These are phyloP conservation scores for Mucor indicus DNA, from an alignment of 371 early-diverging fungal species.

Conservation along the genomic window DNA sequence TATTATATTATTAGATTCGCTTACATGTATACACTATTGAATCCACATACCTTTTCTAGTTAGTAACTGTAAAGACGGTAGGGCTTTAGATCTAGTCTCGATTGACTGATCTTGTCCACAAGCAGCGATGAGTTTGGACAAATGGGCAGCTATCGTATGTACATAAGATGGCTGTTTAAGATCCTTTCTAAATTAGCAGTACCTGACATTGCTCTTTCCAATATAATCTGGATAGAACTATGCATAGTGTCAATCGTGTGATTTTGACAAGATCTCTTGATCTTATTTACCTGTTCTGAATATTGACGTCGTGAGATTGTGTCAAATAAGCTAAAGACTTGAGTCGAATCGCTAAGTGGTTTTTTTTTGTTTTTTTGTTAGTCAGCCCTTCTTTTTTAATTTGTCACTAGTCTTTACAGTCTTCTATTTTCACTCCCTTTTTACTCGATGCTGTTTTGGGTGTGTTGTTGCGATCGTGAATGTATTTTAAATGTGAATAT, in stretches of 20 bases:
- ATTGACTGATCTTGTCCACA: constrained; percentile 47
- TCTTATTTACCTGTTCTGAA: constrained; percentile 74
- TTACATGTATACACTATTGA: not conserved
- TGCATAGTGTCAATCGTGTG: no score
- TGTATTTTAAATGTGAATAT: constrained; percentile 52
- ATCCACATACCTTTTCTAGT: constrained; percentile 56
- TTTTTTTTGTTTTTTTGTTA: not conserved
- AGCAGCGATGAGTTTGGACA: constrained; percentile 49
- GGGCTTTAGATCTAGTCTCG: constrained; percentile 53
- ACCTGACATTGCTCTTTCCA: constrained; percentile 70
- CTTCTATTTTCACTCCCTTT: constrained; percentile 41
- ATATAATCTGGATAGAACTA: constrained; percentile 62
- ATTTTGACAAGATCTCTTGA: no score
- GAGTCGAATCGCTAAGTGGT: constrained; percentile 43
- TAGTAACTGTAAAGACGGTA: constrained; percentile 69
- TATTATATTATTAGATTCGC: constrained; percentile 8
- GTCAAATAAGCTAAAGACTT: constrained; percentile 60
- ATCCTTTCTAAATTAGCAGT: constrained; percentile 1
- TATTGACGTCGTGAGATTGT: constrained; percentile 59
- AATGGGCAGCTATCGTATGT: constrained; percentile 25
- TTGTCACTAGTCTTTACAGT: constrained; percentile 31
- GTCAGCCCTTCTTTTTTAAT: not conserved
- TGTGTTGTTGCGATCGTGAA: constrained; percentile 25
- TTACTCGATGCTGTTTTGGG: constrained; percentile 14
- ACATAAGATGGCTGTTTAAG: not conserved